Evolutionary conservation across 1,284 basidiomycete species (phyloP), one percentile per base, ranked within the genome.

Genomic region (Tilletiopsis washingtonensis): DNA sequence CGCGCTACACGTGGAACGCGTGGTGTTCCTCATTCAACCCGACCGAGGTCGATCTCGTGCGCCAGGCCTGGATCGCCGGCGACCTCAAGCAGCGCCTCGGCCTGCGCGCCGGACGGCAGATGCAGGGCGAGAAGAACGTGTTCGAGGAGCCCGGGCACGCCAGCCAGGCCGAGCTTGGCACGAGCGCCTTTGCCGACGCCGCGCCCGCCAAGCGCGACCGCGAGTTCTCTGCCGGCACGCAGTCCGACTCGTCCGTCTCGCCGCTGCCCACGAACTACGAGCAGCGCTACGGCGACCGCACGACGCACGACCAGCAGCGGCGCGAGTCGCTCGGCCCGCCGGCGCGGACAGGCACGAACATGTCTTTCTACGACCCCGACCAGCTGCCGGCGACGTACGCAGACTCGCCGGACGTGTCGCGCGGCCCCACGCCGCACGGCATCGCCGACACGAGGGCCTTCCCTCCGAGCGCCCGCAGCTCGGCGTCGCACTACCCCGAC

Each of bases 31-130:
- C 56, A 3, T 69, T 67, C 58, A 26, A 48, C 3, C 66, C 66
- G 5, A 63, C 64, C 45, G 57, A 69, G 45, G 57, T 64, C 32
- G 64, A 67, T 37, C 49, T 64, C 11, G 46, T 69, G n/a, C 56
- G 66, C 20, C 64, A 69, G 43, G 58, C 56, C 1, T 69, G 66
- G 66, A 54, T 62, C 17, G 55, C 47, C 3, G 66, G 66, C 6
- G 59, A 67, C 38, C 56, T 69, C 42, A 69, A 69, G 44, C 45
- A 61, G 19, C 56, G 56, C 47, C 60, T 69, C 5, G 66, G 62
- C 12, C 46, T 69, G 5, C 32, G 46, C 20, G 19, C 27, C 17
- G 45, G 45, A 20, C 11, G 4, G 3, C 26, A 26, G 15, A 40
- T n/a, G 17, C 21, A 36, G 4, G 43, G 27, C 7, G 43, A 45